A percentile compares a stretch with the other conserved stretches of the same genome.
Evolutionary conservation across 2,329 filamentous ascomycete species (phyloP).

Genomic region (Colletotrichum australisinense): DNA sequence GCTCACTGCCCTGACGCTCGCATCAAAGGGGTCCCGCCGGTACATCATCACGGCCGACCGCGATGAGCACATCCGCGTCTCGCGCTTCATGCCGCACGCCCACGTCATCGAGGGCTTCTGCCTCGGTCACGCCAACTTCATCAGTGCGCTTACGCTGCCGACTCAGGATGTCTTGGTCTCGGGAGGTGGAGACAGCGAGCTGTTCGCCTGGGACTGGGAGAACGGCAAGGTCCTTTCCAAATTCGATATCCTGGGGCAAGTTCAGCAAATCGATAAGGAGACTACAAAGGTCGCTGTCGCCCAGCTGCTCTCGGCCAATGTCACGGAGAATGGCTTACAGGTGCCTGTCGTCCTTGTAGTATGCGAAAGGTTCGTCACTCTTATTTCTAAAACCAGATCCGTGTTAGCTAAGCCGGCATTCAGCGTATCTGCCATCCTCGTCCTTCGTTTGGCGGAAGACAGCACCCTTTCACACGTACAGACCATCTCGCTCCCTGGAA

Average conservation of each 20-base stretch:
- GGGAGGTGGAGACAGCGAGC: constrained; percentile 83
- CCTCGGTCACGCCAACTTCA: constrained; percentile 87
- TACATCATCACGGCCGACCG: constrained; percentile 69
- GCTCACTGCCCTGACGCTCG: constrained; percentile 79
- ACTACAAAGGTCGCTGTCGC: constrained; percentile 60
- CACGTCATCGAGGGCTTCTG: constrained; percentile 93
- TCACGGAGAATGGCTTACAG: constrained; percentile 27
- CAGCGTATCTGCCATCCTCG: constrained; percentile 72
- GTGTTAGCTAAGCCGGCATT: constrained; percentile 37
- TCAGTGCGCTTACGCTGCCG: constrained; percentile 80
- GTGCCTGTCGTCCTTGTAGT: constrained; percentile 47
- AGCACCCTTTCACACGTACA: constrained; percentile 61
- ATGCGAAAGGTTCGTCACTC: constrained; percentile 56
- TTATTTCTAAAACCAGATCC: constrained; percentile 32
- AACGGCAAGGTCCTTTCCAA: constrained; percentile 64
- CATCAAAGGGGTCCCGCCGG: constrained; percentile 52
- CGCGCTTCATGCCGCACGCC: constrained; percentile 82
- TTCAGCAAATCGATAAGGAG: constrained; percentile 41
- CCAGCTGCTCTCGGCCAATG: constrained; percentile 49
- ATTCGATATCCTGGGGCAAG: constrained; percentile 61
- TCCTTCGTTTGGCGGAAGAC: constrained; percentile 64
- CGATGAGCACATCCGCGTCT: constrained; percentile 86
- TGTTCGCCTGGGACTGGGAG: constrained; percentile 88
- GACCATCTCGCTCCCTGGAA: constrained; percentile 69
- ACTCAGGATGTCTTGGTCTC: constrained; percentile 77